Evolutionary conservation across 164 flowering plant genomes (phyloP).

Genomic region (Platanus orientalis): DNA sequence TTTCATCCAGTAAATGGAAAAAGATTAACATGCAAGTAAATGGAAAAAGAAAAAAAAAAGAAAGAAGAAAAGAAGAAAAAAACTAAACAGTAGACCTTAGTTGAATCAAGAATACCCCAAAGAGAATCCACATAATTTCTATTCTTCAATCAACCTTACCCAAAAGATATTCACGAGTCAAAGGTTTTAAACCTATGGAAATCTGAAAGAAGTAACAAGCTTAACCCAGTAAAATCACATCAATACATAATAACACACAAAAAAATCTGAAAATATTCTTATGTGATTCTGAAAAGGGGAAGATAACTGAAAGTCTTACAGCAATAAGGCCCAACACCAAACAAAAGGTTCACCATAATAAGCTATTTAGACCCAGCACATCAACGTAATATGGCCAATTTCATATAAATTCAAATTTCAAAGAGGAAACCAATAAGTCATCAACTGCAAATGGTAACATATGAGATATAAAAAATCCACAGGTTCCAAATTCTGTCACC

Average conservation of each 20-base stretch:
- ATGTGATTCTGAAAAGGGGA: no score
- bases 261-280: not conserved
- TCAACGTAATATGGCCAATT: not conserved
- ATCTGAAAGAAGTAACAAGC: not conserved
- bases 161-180: no score
- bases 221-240: not conserved
- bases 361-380: not conserved
- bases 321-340: slow-evolving; percentile 1
- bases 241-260: no score
- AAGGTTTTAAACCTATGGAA: no score
- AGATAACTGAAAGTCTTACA: no score
- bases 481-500: slow-evolving; percentile 33
- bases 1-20: no score
- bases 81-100: not conserved
- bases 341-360: not conserved
- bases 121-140: no score
- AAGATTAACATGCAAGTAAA: no score
- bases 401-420: no score
- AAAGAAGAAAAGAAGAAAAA: no score
- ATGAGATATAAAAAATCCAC: not conserved
- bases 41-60: not conserved
- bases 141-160: no score
- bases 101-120: no score
- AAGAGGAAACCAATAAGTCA: not conserved
- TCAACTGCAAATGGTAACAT: not conserved